These are phyloP conservation scores for Penicillium brasilianum DNA, from an alignment of 2,329 filamentous ascomycete genomes.

Conservation along the genomic window DNA sequence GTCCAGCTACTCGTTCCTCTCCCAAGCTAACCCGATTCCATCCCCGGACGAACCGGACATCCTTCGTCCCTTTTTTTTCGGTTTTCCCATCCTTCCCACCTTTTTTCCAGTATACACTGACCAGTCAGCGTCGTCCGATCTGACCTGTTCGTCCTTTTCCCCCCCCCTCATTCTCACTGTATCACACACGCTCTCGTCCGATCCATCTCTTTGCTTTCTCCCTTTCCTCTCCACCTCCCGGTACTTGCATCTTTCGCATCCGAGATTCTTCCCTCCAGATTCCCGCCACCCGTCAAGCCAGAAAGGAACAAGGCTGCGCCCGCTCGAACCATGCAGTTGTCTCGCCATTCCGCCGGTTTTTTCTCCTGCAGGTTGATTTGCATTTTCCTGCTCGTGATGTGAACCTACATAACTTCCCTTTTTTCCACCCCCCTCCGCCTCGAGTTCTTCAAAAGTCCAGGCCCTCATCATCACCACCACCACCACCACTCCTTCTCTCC, in stretches of 20 bases:
- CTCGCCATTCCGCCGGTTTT: conserved; percentile 21
- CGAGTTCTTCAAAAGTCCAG: conserved; percentile 2
- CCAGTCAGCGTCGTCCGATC: conserved; percentile 11
- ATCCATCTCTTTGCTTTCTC: not conserved
- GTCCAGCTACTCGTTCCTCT: too few relatives aligned
- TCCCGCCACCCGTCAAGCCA: conserved; percentile 31
- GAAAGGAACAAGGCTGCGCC: conserved; percentile 27
- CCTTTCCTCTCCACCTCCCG: conserved; percentile 7
- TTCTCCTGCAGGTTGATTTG: conserved; percentile 15
- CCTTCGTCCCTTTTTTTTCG: not conserved
- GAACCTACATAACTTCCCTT: conserved; percentile 24
- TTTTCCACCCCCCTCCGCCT: not conserved
- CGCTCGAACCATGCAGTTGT: conserved; percentile 22
- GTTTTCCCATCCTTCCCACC: conserved; percentile 3
- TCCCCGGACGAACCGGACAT: conserved; percentile 2
- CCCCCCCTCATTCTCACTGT: not conserved
- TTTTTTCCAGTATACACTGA: not conserved
- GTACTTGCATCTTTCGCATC: conserved; percentile 14
- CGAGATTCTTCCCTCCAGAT: conserved; percentile 23
- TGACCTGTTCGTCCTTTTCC: conserved; percentile 11
- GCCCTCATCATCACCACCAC: not conserved
- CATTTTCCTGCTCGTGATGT: conserved; percentile 26
- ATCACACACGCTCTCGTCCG: not conserved
- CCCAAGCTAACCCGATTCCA: conserved; percentile 1
- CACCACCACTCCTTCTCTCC: not conserved